Base-by-base conservation (phyloP, 2,329 filamentous ascomycete species). In the Dothideomycetidae sp. region DNA sequence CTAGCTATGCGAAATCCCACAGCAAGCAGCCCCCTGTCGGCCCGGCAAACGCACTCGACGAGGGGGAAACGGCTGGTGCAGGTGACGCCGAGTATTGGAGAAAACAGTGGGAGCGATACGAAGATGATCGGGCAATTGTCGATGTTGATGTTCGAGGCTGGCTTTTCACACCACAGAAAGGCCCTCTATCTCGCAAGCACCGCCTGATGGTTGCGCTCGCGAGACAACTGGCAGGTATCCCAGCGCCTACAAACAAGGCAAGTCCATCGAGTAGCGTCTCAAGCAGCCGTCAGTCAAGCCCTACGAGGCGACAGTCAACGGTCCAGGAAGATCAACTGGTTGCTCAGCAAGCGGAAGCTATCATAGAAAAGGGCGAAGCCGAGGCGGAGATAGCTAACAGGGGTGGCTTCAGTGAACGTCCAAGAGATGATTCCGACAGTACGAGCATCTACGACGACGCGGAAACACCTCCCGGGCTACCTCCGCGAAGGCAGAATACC, bases 131-230 rank as follows among this genome's bases (percentile, higher is more conserved):
- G 54, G 84, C 86, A 0, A 66, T 94, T 3, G 81, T 94, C 1
- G 88, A 96, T 53, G 83, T 96, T 4, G 88, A 98, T 55, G 83
- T 98, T 15, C 72, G 88, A 48, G 90, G 90, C 10, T 98, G 92
- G 90, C 73, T 96, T 36, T 98, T 93, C 57, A 75, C 76, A 28
- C 88, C 88, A 12, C 82, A 88, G 50, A 71, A 70, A 46, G 85
- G 84, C 0, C 85, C 83, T 3, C 76, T 94, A 71, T 88, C 74
- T 16, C 72, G 86, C 48, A 84, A 84, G 51, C 92, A 94, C 51
- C 73, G 90, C 26, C 66, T 96, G 43, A 66, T 94, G 50, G 75
- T 98, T 37, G 83, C 86, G 1, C 66, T 96, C 15, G 88, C 88
- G 10, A 71, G 86, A 37, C 80, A 90, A 50, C 63, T 98, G 29